Evolutionary conservation across 495 filamentous ascomycete species (phyloP).

Genomic region (Aspergillus carlsbadensis): DNA sequence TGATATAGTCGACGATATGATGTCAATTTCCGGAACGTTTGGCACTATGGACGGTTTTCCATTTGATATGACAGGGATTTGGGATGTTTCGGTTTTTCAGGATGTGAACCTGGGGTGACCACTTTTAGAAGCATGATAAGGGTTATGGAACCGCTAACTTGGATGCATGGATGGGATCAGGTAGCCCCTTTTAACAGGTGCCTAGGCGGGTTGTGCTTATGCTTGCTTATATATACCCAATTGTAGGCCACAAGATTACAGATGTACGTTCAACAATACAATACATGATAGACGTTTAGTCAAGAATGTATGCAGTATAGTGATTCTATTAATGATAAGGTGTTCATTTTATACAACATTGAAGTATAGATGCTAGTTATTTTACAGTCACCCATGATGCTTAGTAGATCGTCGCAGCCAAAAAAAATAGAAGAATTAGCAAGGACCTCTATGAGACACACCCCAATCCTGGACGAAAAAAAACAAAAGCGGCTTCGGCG

Average conservation of each 20-base stretch:
- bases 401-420: conserved; percentile 11
- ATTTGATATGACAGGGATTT: conserved; percentile 53
- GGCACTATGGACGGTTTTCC: conserved; percentile 52
- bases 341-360: conserved; percentile 41
- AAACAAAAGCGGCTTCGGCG: conserved; percentile 12
- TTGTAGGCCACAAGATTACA: not conserved
- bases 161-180: not conserved
- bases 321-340: conserved; percentile 12
- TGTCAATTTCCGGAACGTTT: conserved; percentile 50
- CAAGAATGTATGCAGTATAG: not conserved
- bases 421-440: conserved; percentile 17
- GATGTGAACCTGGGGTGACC: conserved; percentile 42
- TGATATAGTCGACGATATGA: conserved; percentile 53
- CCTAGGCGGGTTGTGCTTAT: not conserved
- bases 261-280: conserved; percentile 7
- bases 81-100: conserved; percentile 50
- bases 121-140: not conserved
- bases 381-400: conserved; percentile 40
- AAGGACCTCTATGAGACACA: conserved; percentile 18
- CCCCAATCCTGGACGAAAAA: conserved; percentile 10
- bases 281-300: not conserved
- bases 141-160: not conserved
- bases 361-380: conserved; percentile 35
- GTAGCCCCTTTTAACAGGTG: not conserved
- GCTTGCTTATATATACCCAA: conserved; percentile 3